phyloP scores from a whole-genome alignment of 2,329 filamentous ascomycete species.

The Zasmidium cellare region DNA sequence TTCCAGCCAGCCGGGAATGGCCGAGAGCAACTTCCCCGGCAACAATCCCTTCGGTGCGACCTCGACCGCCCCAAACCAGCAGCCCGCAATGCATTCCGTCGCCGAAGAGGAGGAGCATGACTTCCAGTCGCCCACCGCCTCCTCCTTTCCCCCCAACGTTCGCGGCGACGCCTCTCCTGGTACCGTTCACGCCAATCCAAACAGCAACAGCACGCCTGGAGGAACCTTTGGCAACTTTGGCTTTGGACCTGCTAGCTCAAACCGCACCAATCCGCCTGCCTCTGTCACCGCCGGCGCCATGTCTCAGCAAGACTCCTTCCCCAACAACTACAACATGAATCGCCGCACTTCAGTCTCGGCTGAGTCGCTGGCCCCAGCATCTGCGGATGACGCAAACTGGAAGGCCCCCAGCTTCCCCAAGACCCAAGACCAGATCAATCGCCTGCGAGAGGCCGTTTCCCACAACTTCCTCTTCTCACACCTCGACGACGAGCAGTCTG shows the following conservation, averaged over 20 bases:
- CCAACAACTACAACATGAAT: conserved; percentile 89
- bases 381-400: conserved; percentile 85
- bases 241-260: conserved; percentile 24
- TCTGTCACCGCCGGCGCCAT: conserved; percentile 48
- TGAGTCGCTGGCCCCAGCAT: conserved; percentile 88
- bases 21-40: conserved; percentile 74
- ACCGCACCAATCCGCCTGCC: conserved; percentile 35
- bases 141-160: conserved; percentile 45
- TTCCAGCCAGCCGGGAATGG: conserved; percentile 58
- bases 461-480: conserved; percentile 94
- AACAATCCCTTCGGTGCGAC: conserved; percentile 70
- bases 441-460: conserved; percentile 78
- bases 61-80: conserved; percentile 41
- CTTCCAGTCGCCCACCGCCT: conserved; percentile 70
- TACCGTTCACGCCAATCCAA: conserved; percentile 34
- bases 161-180: conserved; percentile 51
- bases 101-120: conserved; percentile 80
- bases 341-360: conserved; percentile 95
- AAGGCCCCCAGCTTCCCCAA: conserved; percentile 83
- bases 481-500: conserved; percentile 88
- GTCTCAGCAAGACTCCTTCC: conserved; percentile 67
- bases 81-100: conserved; percentile 60
- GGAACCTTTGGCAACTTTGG: conserved; percentile 38
- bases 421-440: conserved; percentile 73
- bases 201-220: conserved; percentile 27